phyloP scores from a whole-genome alignment of 306 rosid species.

The Fragaria ananassa region DNA sequence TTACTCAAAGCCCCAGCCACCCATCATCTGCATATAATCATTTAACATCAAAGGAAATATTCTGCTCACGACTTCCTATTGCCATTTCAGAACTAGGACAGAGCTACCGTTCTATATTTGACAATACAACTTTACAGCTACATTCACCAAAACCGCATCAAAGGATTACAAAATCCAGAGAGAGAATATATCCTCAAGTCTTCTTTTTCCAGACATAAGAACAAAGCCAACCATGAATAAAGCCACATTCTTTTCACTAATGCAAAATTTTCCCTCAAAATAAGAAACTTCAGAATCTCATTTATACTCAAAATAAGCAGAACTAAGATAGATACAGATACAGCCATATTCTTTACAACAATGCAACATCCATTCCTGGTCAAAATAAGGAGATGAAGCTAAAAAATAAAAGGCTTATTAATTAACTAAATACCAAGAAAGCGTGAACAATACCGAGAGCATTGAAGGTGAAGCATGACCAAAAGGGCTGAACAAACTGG shows the following conservation, averaged over 20 bases:
- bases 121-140: not conserved
- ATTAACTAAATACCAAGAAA: not conserved
- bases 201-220: not conserved
- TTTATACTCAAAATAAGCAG: not conserved
- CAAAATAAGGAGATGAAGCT: not conserved
- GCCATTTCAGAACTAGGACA: not conserved
- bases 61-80: not conserved
- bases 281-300: not conserved
- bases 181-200: not conserved
- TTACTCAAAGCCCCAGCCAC: slow-evolving; percentile 1
- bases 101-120: not conserved
- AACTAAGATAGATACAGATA: not conserved
- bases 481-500: slow-evolving; percentile 63
- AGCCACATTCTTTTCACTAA: not conserved
- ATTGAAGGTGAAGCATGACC: slow-evolving; percentile 54
- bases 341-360: not conserved
- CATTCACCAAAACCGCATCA: not conserved
- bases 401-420: not conserved
- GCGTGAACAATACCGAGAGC: slow-evolving; percentile 46
- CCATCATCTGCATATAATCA: not conserved
- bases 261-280: not conserved
- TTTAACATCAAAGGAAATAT: not conserved
- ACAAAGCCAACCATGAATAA: not conserved
- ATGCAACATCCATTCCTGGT: slow-evolving; percentile 6
- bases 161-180: not conserved